Conservation (phyloP, 352 stramenopile genomes). For the Phytopythium aichiense region DNA sequence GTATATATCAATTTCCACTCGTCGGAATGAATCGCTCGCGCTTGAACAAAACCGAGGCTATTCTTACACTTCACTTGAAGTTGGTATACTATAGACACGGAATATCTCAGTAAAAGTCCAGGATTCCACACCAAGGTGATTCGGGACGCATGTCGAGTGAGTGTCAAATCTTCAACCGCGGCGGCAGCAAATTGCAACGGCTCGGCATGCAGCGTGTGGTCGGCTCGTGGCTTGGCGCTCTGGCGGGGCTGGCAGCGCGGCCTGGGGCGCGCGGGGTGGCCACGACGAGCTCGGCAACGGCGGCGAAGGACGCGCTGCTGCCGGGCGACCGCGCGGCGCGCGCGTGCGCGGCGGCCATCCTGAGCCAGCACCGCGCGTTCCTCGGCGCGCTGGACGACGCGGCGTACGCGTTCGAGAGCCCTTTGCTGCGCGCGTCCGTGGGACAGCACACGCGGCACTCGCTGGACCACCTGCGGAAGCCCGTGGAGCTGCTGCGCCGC, state of each 20-base stretch:
- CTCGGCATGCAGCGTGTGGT: too few relatives aligned
- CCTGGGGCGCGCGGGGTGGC: neutral
- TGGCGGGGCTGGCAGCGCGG: neutral
- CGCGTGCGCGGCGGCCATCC: constrained; percentile 51
- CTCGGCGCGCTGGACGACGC: constrained; percentile 40
- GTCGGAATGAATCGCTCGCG: too few relatives aligned
- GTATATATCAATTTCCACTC: too few relatives aligned
- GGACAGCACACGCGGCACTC: constrained; percentile 78
- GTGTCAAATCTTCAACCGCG: too few relatives aligned
- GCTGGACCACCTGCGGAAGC: constrained; percentile 75
- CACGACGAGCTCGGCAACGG: neutral
- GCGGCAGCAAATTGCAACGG: too few relatives aligned
- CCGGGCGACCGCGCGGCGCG: constrained; percentile 17
- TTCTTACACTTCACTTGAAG: too few relatives aligned
- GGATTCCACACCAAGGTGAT: too few relatives aligned
- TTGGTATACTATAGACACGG: too few relatives aligned
- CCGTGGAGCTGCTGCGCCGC: constrained; percentile 32
- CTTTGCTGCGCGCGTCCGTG: constrained; percentile 53
- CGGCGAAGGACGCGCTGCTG: constrained; percentile 1
- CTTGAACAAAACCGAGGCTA: too few relatives aligned
- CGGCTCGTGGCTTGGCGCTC: too few relatives aligned
- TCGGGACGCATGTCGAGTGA: too few relatives aligned
- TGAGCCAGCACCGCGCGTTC: constrained; percentile 61
- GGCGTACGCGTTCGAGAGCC: constrained; percentile 64
- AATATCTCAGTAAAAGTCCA: too few relatives aligned